phyloP scores from a whole-genome alignment of 306 rosid genomes.

The Vigna hirtella region DNA sequence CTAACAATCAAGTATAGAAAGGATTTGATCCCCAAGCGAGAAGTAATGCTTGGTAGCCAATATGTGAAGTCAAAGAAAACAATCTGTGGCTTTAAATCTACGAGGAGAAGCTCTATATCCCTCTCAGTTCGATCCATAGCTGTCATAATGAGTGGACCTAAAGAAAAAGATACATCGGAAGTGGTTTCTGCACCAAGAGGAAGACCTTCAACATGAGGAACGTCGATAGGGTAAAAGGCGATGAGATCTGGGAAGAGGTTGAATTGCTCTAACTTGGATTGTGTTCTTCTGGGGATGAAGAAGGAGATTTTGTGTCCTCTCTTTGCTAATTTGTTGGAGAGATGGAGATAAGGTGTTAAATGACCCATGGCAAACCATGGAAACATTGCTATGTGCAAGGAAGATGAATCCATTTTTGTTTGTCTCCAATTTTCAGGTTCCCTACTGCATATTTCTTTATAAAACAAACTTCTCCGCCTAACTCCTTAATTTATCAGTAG shows the following conservation, averaged over 20 bases:
- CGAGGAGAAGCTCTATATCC: slow-evolving; percentile 29
- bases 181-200: too few relatives aligned
- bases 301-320: slow-evolving; percentile 49
- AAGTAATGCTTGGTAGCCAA: slow-evolving; percentile 42
- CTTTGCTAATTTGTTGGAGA: slow-evolving; percentile 49
- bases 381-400: slow-evolving; percentile 48
- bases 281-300: slow-evolving; percentile 42
- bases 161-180: too few relatives aligned
- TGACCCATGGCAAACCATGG: slow-evolving; percentile 58
- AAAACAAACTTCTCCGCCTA: not conserved
- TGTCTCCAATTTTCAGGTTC: not conserved
- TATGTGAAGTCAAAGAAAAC: slow-evolving; percentile 46
- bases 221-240: slow-evolving; percentile 31
- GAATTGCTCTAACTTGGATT: slow-evolving; percentile 31
- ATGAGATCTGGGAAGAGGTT: slow-evolving; percentile 45
- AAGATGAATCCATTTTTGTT: slow-evolving; percentile 38
- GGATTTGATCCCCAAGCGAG: slow-evolving; percentile 39
- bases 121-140: not conserved
- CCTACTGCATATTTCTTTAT: not conserved
- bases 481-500: not conserved
- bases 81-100: slow-evolving; percentile 34
- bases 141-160: not conserved
- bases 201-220: slow-evolving; percentile 32
- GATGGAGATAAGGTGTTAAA: slow-evolving; percentile 44
- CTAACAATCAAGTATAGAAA: slow-evolving; percentile 32